Percentiles rank a stretch among this genome's conserved stretches.
These are phyloP conservation scores for Carex pumila DNA, from an alignment of 176 grass and related monocot genomes.

Conservation along the genomic window DNA sequence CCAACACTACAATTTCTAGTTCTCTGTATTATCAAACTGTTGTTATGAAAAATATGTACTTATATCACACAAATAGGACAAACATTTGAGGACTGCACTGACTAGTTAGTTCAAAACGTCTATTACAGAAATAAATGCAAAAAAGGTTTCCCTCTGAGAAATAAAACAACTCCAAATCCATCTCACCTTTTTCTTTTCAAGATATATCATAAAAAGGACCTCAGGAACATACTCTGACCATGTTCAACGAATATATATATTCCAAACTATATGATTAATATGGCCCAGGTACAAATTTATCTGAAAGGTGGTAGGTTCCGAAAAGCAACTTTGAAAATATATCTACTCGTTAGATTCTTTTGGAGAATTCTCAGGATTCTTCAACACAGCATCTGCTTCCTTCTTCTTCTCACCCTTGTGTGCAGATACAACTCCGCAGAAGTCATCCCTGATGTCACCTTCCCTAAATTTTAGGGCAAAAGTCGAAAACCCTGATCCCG, in stretches of 20 bases:
- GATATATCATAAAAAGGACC: not conserved
- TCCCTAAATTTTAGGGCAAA: constrained; percentile 97
- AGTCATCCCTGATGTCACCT: constrained; percentile 55
- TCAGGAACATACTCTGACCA: not conserved
- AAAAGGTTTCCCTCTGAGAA: not conserved
- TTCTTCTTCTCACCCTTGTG: constrained; percentile 18
- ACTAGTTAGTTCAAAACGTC: not conserved
- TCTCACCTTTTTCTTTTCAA: not conserved
- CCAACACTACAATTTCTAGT: not conserved
- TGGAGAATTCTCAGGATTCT: constrained; percentile 13
- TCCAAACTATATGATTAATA: not conserved
- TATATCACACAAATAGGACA: too few relatives aligned
- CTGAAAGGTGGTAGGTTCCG: not conserved
- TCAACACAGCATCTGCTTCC: constrained; percentile 2
- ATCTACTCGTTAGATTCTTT: constrained; percentile 12
- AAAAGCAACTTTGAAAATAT: not conserved
- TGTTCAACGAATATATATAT: constrained; percentile 1
- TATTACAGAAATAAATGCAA: not conserved
- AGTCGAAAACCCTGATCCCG: constrained; percentile 32
- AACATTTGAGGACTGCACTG: not conserved
- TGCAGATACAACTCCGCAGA: constrained; percentile 26
- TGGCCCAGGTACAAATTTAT: constrained; percentile 3
- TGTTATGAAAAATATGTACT: too few relatives aligned
- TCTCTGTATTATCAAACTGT: too few relatives aligned
- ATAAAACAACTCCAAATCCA: not conserved